These are phyloP conservation scores for Simmondsia chinensis DNA, from an alignment of 148 eudicot species.

Conservation along the genomic window DNA sequence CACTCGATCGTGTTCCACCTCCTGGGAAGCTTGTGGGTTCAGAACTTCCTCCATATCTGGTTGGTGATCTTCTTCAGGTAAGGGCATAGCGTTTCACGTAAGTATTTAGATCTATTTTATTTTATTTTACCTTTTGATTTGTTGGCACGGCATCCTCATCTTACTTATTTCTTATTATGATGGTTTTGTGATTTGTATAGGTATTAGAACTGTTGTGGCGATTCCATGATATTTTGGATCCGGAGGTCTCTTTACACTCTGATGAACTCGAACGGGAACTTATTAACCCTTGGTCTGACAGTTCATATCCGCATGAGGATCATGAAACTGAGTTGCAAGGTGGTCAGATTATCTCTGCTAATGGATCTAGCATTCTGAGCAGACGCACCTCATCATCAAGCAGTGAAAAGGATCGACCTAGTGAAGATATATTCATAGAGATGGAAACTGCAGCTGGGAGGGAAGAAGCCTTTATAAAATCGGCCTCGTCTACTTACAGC, in stretches of 20 bases:
- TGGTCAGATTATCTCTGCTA: slow-evolving; percentile 11
- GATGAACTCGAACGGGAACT: slow-evolving; percentile 52
- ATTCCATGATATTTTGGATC: slow-evolving; percentile 34
- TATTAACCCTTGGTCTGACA: slow-evolving; percentile 32
- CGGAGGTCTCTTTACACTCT: slow-evolving; percentile 24
- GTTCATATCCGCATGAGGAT: slow-evolving; percentile 10
- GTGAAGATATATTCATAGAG: slow-evolving; percentile 20
- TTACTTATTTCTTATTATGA: neutral
- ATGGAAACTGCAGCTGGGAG: slow-evolving; percentile 16
- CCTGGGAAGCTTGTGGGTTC: slow-evolving; percentile 35
- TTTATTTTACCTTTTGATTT: neutral
- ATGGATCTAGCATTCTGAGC: slow-evolving; percentile 16
- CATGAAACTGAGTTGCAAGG: slow-evolving; percentile 14
- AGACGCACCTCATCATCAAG: slow-evolving; percentile 24
- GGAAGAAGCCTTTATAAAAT: slow-evolving; percentile 20
- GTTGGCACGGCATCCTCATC: too few species aligned
- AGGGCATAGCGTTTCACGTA: neutral
- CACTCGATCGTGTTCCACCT: slow-evolving; percentile 16
- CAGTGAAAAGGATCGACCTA: slow-evolving; percentile 21
- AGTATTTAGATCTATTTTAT: neutral
- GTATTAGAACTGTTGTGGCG: slow-evolving; percentile 40
- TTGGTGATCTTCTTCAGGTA: slow-evolving; percentile 65
- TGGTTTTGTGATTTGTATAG: slow-evolving; percentile 16
- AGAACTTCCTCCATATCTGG: slow-evolving; percentile 34
- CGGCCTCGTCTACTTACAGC: slow-evolving; percentile 14